Conservation (phyloP, 768 basidiomycete genomes). For the Thelephora ganbajun region DNA sequence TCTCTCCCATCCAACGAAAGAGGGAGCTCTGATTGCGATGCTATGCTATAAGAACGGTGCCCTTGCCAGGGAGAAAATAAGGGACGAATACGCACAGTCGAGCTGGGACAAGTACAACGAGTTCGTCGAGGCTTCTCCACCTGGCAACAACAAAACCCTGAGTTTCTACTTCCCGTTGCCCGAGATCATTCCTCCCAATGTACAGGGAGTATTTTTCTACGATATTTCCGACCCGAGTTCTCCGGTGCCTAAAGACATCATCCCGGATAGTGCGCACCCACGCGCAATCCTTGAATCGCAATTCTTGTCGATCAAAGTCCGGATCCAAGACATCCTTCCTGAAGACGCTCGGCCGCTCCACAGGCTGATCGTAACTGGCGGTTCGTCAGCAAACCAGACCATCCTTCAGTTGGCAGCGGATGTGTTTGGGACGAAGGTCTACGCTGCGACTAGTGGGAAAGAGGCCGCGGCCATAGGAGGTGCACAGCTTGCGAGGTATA, state of each 20-base stretch:
- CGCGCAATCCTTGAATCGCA: slow-evolving; percentile 78
- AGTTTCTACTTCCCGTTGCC: slow-evolving; percentile 76
- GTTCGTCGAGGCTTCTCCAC: slow-evolving; percentile 36
- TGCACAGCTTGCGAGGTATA: slow-evolving; percentile 55
- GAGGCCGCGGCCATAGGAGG: slow-evolving; percentile 66
- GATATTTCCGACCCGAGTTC: slow-evolving; percentile 17
- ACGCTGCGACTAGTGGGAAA: slow-evolving; percentile 35
- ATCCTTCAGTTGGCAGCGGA: slow-evolving; percentile 69
- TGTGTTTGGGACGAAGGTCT: slow-evolving; percentile 66
- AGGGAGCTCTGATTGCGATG: slow-evolving; percentile 69
- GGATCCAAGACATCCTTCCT: slow-evolving; percentile 56
- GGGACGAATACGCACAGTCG: slow-evolving; percentile 43
- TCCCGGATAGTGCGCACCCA: slow-evolving; percentile 39
- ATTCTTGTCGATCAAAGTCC: slow-evolving; percentile 65
- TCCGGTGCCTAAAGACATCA: slow-evolving; percentile 12
- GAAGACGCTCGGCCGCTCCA: slow-evolving; percentile 38
- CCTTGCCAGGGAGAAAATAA: slow-evolving; percentile 64
- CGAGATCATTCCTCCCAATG: slow-evolving; percentile 77
- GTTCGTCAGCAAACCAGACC: slow-evolving; percentile 57
- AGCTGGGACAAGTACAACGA: slow-evolving; percentile 63
- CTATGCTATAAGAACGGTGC: slow-evolving; percentile 87
- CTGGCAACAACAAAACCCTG: slow-evolving; percentile 45
- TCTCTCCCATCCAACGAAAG: slow-evolving; percentile 52
- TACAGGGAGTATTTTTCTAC: slow-evolving; percentile 62
- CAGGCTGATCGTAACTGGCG: slow-evolving; percentile 66